phyloP scores from a whole-genome alignment of 2,329 filamentous ascomycete species.

The Cladophialophora psammophila region DNA sequence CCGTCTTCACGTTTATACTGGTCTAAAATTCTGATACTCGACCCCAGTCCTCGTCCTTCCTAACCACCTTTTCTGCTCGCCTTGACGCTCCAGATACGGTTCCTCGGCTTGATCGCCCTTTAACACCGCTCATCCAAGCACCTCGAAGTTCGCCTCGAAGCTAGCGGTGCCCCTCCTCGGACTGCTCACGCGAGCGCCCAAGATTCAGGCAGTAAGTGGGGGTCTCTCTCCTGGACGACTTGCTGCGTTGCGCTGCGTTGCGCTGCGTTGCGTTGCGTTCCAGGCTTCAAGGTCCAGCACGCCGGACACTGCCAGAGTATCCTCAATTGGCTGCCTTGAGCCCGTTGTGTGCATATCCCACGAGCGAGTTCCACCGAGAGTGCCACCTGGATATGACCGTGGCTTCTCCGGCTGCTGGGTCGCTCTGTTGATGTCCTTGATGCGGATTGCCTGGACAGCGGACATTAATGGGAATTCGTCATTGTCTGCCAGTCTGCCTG shows the following conservation, averaged over 20 bases:
- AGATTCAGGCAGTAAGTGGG: conserved; percentile 25
- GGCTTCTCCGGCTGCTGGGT: conserved; percentile 18
- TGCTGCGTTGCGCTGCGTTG: background rate
- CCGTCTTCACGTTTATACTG: conserved; percentile 37
- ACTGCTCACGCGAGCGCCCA: conserved; percentile 39
- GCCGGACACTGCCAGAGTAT: conserved; percentile 4
- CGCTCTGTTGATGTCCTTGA: background rate
- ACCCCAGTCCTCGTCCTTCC: conserved; percentile 12
- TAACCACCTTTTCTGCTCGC: conserved; percentile 18
- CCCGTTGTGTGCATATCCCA: conserved; percentile 34
- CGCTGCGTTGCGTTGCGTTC: background rate
- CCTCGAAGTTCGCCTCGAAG: conserved; percentile 13
- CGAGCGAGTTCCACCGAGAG: background rate
- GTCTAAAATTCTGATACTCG: conserved; percentile 26
- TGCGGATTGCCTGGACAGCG: background rate
- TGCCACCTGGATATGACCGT: conserved; percentile 18
- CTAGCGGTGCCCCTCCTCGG: conserved; percentile 18
- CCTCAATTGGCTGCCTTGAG: conserved; percentile 28
- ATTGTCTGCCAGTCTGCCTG: conserved; percentile 26
- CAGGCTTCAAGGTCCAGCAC: conserved; percentile 15
- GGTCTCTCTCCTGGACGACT: conserved; percentile 16
- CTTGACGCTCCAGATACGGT: conserved; percentile 21
- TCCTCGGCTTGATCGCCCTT: conserved; percentile 15
- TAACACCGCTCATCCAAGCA: conserved; percentile 13
- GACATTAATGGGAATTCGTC: background rate